Evolutionary conservation across 2,329 filamentous ascomycete genomes (phyloP).

Genomic region (Epichloe aotearoae): DNA sequence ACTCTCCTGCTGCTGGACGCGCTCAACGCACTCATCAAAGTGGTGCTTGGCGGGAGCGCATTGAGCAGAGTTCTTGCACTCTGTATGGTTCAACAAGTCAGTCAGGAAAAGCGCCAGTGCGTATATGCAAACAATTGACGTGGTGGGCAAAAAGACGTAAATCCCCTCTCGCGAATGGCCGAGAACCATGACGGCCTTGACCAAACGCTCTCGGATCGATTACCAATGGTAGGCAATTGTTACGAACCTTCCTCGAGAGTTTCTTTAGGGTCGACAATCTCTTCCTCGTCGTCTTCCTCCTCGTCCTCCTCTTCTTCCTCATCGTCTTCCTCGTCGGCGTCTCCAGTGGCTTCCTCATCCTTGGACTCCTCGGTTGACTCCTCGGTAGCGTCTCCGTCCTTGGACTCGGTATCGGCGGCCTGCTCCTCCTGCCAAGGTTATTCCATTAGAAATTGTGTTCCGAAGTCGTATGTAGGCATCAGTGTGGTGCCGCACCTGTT

Average conservation of each 20-base stretch:
- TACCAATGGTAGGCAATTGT: background rate
- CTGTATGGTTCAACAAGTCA: conserved; percentile 34
- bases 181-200: background rate
- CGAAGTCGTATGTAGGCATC: background rate
- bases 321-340: conserved; percentile 35
- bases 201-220: too few species aligned
- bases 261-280: conserved; percentile 79
- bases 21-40: conserved; percentile 95
- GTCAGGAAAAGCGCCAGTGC: conserved; percentile 8
- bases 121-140: background rate
- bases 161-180: conserved; percentile 1
- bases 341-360: conserved; percentile 25
- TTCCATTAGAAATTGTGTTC: background rate
- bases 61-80: conserved; percentile 76
- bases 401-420: conserved; percentile 39
- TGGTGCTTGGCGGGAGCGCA: conserved; percentile 91
- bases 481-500: background rate
- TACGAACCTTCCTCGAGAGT: conserved; percentile 79
- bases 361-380: conserved; percentile 12
- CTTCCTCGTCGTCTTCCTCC: conserved; percentile 62
- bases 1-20: conserved; percentile 54
- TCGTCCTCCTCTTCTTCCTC: conserved; percentile 38
- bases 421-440: conserved; percentile 21
- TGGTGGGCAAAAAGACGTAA: background rate
- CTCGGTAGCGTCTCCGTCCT: conserved; percentile 22